Conservation (phyloP, 139 green algal species). For the Picochlorum sp. region DNA sequence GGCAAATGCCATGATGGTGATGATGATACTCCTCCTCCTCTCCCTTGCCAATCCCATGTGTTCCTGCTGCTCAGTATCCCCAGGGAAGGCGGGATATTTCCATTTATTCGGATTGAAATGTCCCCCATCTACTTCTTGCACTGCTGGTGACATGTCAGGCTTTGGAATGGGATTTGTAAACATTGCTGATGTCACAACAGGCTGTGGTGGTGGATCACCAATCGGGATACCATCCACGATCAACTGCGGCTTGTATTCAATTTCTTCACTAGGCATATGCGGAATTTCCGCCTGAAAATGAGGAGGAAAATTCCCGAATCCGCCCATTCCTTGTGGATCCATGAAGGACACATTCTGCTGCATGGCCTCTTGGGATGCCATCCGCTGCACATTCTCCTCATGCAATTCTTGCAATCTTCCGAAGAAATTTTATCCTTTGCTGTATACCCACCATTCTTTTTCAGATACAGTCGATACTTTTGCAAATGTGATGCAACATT, state of each 20-base stretch:
- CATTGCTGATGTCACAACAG: not conserved
- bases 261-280: not conserved
- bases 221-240: not conserved
- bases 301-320: not conserved
- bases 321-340: not conserved
- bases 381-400: constrained; percentile 28
- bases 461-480: constrained; percentile 82
- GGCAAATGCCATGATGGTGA: too few species aligned
- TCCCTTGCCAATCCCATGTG: not conserved
- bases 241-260: not conserved
- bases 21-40: not conserved
- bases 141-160: too few species aligned
- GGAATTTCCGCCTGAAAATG: not conserved
- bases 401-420: constrained; percentile 24
- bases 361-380: constrained; percentile 32
- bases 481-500: constrained; percentile 84
- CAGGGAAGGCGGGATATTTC: constrained; percentile 3
- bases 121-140: constrained; percentile 1
- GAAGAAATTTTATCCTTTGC: constrained; percentile 19
- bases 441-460: constrained; percentile 28
- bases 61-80: not conserved
- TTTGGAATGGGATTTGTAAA: not conserved
- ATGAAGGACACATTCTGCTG: constrained; percentile 17
- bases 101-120: constrained; percentile 4
- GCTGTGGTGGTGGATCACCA: not conserved